These are phyloP conservation scores for Aspergillus pseudotamarii DNA, from an alignment of 2,329 filamentous ascomycete species.

Conservation along the genomic window DNA sequence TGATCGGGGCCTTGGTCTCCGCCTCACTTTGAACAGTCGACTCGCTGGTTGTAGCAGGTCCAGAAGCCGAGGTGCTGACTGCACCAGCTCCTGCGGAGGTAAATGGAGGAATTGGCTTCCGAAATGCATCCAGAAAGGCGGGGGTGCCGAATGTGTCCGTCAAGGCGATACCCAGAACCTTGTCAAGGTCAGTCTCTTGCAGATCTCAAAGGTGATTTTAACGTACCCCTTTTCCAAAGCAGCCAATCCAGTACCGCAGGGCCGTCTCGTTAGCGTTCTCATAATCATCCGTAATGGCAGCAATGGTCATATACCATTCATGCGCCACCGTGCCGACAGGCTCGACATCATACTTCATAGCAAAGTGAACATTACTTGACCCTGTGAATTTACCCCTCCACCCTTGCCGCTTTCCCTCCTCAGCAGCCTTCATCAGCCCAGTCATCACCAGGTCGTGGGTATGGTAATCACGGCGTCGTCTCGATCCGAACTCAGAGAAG, in stretches of 20 bases:
- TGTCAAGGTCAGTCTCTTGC: background rate
- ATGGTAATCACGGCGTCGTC: slow-evolving; percentile 87
- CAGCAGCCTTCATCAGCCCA: slow-evolving; percentile 77
- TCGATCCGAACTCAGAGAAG: slow-evolving; percentile 91
- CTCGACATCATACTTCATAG: slow-evolving; percentile 83
- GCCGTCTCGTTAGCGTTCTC: slow-evolving; percentile 80
- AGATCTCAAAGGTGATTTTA: background rate
- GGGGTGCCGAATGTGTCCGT: slow-evolving; percentile 97
- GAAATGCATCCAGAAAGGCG: slow-evolving; percentile 83
- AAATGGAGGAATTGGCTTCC: slow-evolving; percentile 60
- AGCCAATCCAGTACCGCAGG: slow-evolving; percentile 84
- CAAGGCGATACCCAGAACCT: slow-evolving; percentile 80
- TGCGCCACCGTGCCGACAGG: slow-evolving; percentile 92
- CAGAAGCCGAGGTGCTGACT: slow-evolving; percentile 44
- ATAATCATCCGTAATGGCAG: slow-evolving; percentile 87
- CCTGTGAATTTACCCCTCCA: slow-evolving; percentile 76
- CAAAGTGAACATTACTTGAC: slow-evolving; percentile 95
- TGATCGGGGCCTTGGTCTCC: slow-evolving; percentile 45
- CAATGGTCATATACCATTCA: slow-evolving; percentile 99
- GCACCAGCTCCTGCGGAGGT: slow-evolving; percentile 45
- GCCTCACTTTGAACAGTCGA: slow-evolving; percentile 41
- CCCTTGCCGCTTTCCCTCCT: slow-evolving; percentile 67
- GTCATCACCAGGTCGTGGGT: slow-evolving; percentile 91
- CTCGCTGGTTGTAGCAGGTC: slow-evolving; percentile 47
- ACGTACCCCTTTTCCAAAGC: slow-evolving; percentile 75